A percentile compares a stretch with the other conserved stretches of the same genome.
Conservation (phyloP, 352 stramenopile genomes). For the Globisporangium viniferum region DNA sequence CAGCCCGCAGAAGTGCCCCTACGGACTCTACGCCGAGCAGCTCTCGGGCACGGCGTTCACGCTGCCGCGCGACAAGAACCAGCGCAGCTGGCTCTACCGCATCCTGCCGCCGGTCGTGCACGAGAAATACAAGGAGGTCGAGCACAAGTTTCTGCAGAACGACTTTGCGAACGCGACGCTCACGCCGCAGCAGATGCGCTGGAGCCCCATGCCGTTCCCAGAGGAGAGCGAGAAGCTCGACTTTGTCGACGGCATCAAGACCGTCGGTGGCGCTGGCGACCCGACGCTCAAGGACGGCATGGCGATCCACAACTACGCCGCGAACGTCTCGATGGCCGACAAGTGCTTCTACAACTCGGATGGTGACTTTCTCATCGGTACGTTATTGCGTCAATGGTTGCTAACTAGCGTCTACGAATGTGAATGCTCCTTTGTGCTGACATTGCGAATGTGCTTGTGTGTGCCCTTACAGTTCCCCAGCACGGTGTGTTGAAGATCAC, state of each 20-base stretch:
- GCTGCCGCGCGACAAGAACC: slow-evolving; percentile 83
- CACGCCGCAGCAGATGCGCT: slow-evolving; percentile 92
- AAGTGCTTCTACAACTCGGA: slow-evolving; percentile 95
- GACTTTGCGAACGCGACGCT: slow-evolving; percentile 70
- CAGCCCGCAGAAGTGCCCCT: slow-evolving; percentile 93
- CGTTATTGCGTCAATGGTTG: not conserved
- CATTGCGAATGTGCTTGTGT: not conserved
- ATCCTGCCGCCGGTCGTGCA: slow-evolving; percentile 87
- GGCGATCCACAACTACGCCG: slow-evolving; percentile 93
- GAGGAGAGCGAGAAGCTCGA: slow-evolving; percentile 48
- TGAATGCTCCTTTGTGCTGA: not conserved
- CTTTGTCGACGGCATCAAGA: slow-evolving; percentile 89
- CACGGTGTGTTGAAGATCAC: slow-evolving; percentile 86
- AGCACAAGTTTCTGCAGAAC: slow-evolving; percentile 51
- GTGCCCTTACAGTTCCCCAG: slow-evolving; percentile 81
- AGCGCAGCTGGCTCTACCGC: slow-evolving; percentile 93
- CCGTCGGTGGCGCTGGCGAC: slow-evolving; percentile 86
- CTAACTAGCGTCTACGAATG: too few species aligned
- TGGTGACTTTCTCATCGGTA: slow-evolving; percentile 94
- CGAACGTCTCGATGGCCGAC: slow-evolving; percentile 88
- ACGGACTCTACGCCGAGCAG: slow-evolving; percentile 93
- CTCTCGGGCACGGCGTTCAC: slow-evolving; percentile 97
- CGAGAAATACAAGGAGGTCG: slow-evolving; percentile 54
- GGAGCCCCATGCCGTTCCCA: slow-evolving; percentile 84
- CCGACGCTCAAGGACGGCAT: slow-evolving; percentile 89